A percentile compares a stretch with the other conserved stretches of the same genome.
These are phyloP conservation scores for Whalleya microplaca DNA, from an alignment of 2,329 filamentous ascomycete species.

Conservation along the genomic window DNA sequence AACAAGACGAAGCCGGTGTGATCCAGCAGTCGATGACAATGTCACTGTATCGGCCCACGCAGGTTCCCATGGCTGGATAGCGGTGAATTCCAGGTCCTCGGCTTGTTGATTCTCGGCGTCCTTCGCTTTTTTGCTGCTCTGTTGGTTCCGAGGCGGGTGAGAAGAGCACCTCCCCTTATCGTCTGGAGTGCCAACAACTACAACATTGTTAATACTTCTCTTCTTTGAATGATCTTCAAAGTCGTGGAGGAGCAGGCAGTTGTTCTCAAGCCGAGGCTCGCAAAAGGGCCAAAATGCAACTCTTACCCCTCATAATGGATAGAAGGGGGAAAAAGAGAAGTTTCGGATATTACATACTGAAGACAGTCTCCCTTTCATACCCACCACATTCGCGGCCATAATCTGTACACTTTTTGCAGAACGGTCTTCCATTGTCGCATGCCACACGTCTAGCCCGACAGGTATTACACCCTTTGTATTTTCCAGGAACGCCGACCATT, in stretches of 20 bases:
- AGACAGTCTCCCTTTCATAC: constrained; percentile 59
- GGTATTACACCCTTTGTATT: constrained; percentile 68
- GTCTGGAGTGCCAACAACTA: constrained; percentile 63
- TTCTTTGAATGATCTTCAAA: neutral
- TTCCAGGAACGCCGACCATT: constrained; percentile 66
- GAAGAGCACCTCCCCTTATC: constrained; percentile 60
- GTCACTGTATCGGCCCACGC: constrained; percentile 55
- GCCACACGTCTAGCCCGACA: constrained; percentile 49
- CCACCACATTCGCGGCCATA: constrained; percentile 62
- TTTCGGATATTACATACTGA: neutral
- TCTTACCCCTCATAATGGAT: neutral
- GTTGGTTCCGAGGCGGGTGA: constrained; percentile 55
- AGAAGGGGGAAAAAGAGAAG: neutral
- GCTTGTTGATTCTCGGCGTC: constrained; percentile 20
- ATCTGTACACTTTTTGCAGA: constrained; percentile 63
- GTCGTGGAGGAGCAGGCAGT: neutral
- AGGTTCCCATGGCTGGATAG: constrained; percentile 47
- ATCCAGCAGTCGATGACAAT: constrained; percentile 43
- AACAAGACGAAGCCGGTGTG: constrained; percentile 47
- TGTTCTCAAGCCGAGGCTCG: no score
- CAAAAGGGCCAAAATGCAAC: neutral
- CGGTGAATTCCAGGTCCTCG: constrained; percentile 36
- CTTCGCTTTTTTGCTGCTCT: constrained; percentile 41
- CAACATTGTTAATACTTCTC: constrained; percentile 43
- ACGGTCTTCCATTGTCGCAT: constrained; percentile 64